Evolutionary conservation across 192 early-diverging fungal genomes (phyloP).

Genomic region (Backusella macrospora): DNA sequence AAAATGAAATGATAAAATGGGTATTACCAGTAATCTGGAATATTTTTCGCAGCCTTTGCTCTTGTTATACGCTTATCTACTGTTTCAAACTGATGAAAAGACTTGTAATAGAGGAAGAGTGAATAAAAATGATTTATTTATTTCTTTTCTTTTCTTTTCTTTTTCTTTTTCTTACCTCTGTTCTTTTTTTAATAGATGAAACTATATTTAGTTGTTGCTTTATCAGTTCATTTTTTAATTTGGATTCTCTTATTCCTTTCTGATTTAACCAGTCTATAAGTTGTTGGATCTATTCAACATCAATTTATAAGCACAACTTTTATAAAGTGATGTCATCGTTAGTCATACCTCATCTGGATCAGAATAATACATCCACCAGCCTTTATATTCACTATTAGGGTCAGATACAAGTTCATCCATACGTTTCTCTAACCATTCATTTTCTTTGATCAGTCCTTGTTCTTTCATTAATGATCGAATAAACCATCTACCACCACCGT

Average conservation of each 20-base stretch:
- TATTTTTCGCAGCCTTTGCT: constrained; percentile 4
- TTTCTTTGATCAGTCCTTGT: constrained; percentile 36
- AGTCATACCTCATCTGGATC: constrained; percentile 33
- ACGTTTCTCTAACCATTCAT: constrained; percentile 31
- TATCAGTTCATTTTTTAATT: constrained; percentile 45
- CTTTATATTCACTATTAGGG: neutral
- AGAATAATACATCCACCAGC: constrained; percentile 36
- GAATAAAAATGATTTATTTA: neutral
- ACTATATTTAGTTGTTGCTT: constrained; percentile 28
- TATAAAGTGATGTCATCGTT: constrained; percentile 8
- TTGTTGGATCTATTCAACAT: constrained; percentile 64
- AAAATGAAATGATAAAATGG: neutral
- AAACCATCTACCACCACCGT: constrained; percentile 24
- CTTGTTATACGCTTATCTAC: constrained; percentile 1
- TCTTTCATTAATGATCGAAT: constrained; percentile 22
- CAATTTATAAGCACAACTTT: constrained; percentile 35
- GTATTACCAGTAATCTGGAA: constrained; percentile 7
- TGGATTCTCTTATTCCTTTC: constrained; percentile 73
- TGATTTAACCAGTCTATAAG: constrained; percentile 76
- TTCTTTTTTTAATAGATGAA: constrained; percentile 29
- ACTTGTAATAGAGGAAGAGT: neutral
- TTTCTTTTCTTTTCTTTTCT: neutral
- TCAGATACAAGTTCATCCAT: neutral
- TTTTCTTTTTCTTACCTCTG: too few species aligned
- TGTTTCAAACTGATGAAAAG: neutral